Conservation (phyloP, 2,329 filamentous ascomycete genomes). For the Aspergillus viridinutans region DNA sequence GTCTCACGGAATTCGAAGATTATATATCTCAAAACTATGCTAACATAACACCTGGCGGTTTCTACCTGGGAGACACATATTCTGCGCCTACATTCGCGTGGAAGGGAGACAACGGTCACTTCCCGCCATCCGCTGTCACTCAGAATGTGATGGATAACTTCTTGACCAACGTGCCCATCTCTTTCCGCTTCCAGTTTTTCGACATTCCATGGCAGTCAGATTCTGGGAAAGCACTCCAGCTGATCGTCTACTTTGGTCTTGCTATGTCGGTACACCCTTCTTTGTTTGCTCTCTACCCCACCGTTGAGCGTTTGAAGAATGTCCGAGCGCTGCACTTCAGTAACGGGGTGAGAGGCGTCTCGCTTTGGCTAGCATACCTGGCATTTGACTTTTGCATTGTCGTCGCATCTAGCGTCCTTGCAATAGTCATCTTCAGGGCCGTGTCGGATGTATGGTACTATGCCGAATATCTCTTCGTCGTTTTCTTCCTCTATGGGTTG, state of each 20-base stretch:
- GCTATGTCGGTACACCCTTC: conserved; percentile 74
- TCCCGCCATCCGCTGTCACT: conserved; percentile 50
- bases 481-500: conserved; percentile 77
- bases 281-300: conserved; percentile 85
- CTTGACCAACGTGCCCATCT: conserved; percentile 64
- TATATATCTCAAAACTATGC: conserved; percentile 61
- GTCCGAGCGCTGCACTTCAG: conserved; percentile 86
- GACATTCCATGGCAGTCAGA: conserved; percentile 67
- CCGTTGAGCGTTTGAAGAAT: conserved; percentile 72
- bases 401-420: conserved; percentile 61
- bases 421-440: conserved; percentile 65
- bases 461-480: conserved; percentile 73
- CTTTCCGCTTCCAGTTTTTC: conserved; percentile 69
- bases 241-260: conserved; percentile 77
- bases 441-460: conserved; percentile 66
- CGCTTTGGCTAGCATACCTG: conserved; percentile 80
- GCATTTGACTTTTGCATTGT: conserved; percentile 76
- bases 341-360: conserved; percentile 77
- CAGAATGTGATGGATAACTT: conserved; percentile 66
- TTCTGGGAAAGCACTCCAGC: conserved; percentile 69
- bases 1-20: conserved; percentile 63
- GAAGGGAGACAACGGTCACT: conserved; percentile 55
- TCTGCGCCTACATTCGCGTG: conserved; percentile 66
- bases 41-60: conserved; percentile 70
- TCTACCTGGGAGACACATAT: conserved; percentile 65